Conservation (phyloP, 768 basidiomycete species). For the Lactarius trivialis region DNA sequence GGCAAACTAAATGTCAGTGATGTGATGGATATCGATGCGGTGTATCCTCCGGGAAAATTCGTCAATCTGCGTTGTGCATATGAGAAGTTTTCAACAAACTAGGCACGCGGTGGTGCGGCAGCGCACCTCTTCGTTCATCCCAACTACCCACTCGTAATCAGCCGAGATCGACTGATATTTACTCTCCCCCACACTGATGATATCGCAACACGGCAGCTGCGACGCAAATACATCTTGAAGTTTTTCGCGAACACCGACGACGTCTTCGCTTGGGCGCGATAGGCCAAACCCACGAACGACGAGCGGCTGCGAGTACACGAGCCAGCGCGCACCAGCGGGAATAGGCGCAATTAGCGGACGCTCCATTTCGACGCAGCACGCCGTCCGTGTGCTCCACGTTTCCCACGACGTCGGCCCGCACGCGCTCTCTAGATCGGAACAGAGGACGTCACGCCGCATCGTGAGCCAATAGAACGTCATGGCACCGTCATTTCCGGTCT, state of each 20-base stretch:
- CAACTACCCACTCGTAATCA: conserved; percentile 19
- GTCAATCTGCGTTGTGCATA: not conserved
- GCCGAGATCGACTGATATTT: conserved; percentile 16
- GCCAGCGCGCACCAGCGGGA: conserved; percentile 16
- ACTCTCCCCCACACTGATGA: conserved; percentile 8
- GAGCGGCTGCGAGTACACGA: conserved; percentile 5
- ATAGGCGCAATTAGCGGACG: not conserved
- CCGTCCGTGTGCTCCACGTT: conserved; percentile 1
- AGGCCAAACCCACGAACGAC: conserved; percentile 11
- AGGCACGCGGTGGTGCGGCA: no score
- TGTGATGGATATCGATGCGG: conserved; percentile 16
- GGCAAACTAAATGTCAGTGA: conserved; percentile 6
- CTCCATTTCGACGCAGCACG: conserved; percentile 15
- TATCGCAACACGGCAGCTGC: conserved; percentile 3
- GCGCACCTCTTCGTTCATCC: conserved; percentile 12
- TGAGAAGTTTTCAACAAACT: not conserved
- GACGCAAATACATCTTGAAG: conserved; percentile 6
- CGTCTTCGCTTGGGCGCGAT: not conserved
- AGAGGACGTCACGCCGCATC: conserved; percentile 9
- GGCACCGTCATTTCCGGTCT: not conserved
- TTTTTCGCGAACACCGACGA: not conserved
- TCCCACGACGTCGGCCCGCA: conserved; percentile 9
- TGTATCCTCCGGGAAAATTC: conserved; percentile 3
- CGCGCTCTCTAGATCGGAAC: not conserved
- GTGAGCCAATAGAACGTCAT: conserved; percentile 10